Evolutionary conservation across 768 basidiomycete genomes (phyloP), one percentile per base, ranked within the genome.

Genomic region (Mycena epipterygia): DNA sequence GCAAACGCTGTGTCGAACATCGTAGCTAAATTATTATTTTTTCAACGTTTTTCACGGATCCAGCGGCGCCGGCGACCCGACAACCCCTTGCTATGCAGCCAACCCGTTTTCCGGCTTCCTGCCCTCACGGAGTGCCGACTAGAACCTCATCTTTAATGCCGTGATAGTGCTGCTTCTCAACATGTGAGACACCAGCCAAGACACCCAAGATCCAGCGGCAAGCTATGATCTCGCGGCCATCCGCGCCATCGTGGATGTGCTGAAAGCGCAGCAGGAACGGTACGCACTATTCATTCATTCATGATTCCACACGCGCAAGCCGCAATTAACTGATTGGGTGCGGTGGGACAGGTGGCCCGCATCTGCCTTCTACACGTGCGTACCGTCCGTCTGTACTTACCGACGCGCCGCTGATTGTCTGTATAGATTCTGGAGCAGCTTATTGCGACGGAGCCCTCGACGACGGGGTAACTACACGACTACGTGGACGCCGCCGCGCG

Each of bases 81-180:
- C 16, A 52, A 41, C 41, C 57, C 65, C 2, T 9, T 67, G 16
- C 60, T 67, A 25, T 67, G 52, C 27, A 52, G 48, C 39, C 33
- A 67, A 33, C n/a, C n/a, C 44, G n/a, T 7, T 23, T 8, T 23
- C 17, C n/a, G 7, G 44, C n/a, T 46, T 46, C 17, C 3, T 11
- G 8, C n/a, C 13, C 11, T 29, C 29, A 9, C 11, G 12, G 25
- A 13, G 48, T 25, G 2, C 25, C 39, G 39, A 17, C 5, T 5
- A 64, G 49, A 53, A 12, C 33, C 42, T 42, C 16, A 2, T 65
- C 27, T 65, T 65, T 27, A 35, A 41, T 8, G 21, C 64, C 2
- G 64, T 55, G 17, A 65, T 57, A 55, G 32, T 65, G 3, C 27
- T 65, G 44, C 32, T 65, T 1, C 39, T 56, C 19, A 14, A 27